Base-by-base conservation (phyloP, 1,284 basidiomycete species). In the Cutaneotrichosporon dermatis region DNA sequence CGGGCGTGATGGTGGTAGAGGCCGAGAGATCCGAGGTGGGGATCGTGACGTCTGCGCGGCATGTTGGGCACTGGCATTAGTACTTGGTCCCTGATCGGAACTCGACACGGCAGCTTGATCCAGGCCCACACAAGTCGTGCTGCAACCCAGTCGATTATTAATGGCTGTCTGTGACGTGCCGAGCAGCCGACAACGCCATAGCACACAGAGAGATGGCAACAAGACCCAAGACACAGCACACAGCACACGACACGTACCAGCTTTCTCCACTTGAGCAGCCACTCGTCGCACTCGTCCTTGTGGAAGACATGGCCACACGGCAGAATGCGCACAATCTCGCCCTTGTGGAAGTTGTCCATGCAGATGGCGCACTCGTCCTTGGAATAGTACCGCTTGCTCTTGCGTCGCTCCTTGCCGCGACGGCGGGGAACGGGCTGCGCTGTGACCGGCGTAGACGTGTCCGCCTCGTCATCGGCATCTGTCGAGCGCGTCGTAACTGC, bases 211-310 rank as follows among this genome's bases (percentile, higher is more conserved):
- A 25, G 25, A 25, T 25, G 25, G 25, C 25, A 25, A 25, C 25
- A 25, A 25, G 25, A 25, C 25, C 25, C 25, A 25, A 25, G 25
- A 65, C 16, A 55, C 8, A 54, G 13, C 13, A 4, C 10, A 40
- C 5, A 9, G 34, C 16, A 16, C 50, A 33, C 40, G 33, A 43
- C 15, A 82, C 87, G 71, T 69, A 92, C 90, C 74, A 92, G 79
- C 80, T 94, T 92, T 80, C 92, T 90, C 76, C 88, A 85, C 64
- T 88, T 86, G 61, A 92, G 87, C 60, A 96, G 79, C 92, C 92
- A 96, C 66, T 87, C 83, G 72, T 92, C 90, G 46, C 94, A 86
- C 76, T 94, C 91, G 49, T 87, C 85, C 56, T 79, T 78, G 64
- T 81, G 80, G 64, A 80, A 82, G 37, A 94, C 85, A 73, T 95